phyloP scores from a whole-genome alignment of 2,329 filamentous ascomycete genomes.

The Colletotrichum sp. region DNA sequence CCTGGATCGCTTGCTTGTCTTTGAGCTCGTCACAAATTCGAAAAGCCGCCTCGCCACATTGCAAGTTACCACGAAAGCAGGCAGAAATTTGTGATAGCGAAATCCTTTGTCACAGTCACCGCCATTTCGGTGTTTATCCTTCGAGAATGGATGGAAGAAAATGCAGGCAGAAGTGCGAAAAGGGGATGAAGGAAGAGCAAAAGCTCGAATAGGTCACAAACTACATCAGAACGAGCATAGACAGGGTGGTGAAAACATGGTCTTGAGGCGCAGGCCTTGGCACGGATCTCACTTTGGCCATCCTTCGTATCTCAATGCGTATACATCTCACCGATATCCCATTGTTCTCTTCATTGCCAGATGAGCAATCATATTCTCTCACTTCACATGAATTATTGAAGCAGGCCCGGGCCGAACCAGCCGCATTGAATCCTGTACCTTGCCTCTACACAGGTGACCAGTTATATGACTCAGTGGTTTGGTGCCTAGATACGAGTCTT shows the following conservation, averaged over 20 bases:
- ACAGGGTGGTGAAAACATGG: not conserved
- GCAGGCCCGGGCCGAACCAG: not conserved
- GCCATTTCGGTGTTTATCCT: not conserved
- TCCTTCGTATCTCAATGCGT: not conserved
- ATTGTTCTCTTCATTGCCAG: not conserved
- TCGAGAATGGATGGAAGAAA: not conserved
- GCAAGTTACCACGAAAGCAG: not conserved
- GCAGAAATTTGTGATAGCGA: not conserved
- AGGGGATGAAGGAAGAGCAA: not conserved
- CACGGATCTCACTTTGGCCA: not conserved
- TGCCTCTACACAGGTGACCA: not conserved
- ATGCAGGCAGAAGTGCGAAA: not conserved
- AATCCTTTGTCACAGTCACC: not conserved
- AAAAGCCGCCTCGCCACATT: not conserved
- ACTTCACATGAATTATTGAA: not conserved
- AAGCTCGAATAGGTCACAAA: not conserved
- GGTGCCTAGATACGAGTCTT: not conserved
- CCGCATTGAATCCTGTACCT: not conserved
- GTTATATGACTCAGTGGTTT: not conserved
- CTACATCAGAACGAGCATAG: not conserved
- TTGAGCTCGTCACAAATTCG: not conserved
- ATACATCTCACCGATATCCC: not conserved
- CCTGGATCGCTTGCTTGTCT: not conserved
- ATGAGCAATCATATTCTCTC: not conserved
- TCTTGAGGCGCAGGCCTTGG: not conserved